phyloP scores from a whole-genome alignment of 2,329 filamentous ascomycete species.

The Trichoderma brevicompactum region DNA sequence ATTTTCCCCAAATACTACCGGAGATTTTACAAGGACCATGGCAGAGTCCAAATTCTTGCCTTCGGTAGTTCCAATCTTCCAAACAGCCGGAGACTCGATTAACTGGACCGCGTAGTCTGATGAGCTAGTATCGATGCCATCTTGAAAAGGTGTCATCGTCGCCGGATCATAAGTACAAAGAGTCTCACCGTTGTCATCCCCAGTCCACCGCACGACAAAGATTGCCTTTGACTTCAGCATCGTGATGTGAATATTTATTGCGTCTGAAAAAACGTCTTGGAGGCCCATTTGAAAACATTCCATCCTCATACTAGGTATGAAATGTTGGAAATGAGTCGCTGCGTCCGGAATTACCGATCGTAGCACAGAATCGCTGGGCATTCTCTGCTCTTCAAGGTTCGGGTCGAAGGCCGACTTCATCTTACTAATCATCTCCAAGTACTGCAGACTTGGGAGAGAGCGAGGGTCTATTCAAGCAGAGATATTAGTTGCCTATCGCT shows the following conservation, averaged over 20 bases:
- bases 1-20: no score
- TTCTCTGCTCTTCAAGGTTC: not conserved
- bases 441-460: not conserved
- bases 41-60: no score
- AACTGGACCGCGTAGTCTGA: not conserved
- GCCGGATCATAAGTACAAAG: not conserved
- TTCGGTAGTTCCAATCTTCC: no score
- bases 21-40: no score
- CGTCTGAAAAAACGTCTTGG: not conserved
- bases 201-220: not conserved
- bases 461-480: not conserved
- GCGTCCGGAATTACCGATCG: not conserved
- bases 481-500: not conserved
- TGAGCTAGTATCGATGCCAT: not conserved
- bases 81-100: slow-evolving; percentile 6
- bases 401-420: slow-evolving; percentile 3
- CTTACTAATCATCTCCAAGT: slow-evolving; percentile 3
- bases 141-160: not conserved
- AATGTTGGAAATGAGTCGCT: not conserved
- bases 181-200: accelerated
- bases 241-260: not conserved
- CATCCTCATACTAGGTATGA: no score
- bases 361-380: accelerated
- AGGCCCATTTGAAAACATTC: not conserved
- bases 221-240: slow-evolving; percentile 27